Conservation (phyloP, 352 stramenopile species). For the Aphanomyces astaci region DNA sequence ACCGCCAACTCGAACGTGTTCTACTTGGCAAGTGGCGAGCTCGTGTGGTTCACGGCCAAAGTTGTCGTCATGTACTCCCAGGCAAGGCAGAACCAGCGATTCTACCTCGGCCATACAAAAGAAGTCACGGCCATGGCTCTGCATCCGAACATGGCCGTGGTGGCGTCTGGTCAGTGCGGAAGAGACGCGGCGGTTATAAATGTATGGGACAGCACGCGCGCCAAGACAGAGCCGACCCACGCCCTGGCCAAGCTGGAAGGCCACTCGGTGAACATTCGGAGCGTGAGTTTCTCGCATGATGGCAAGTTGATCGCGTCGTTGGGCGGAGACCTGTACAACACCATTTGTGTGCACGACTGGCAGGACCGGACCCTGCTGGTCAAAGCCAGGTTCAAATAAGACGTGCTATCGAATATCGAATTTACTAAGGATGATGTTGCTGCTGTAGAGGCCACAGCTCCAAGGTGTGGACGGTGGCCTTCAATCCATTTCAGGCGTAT, state of each 20-base stretch:
- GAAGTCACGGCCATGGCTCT: conserved; percentile 46
- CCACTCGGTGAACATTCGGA: conserved; percentile 45
- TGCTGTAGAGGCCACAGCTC: conserved; percentile 47
- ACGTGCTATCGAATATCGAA: no score
- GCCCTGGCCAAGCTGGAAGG: conserved; percentile 41
- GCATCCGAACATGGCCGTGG: conserved; percentile 50
- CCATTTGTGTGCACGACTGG: conserved; percentile 70
- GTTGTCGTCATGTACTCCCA: conserved; percentile 55
- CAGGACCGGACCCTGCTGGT: conserved; percentile 45
- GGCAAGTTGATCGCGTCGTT: conserved; percentile 58
- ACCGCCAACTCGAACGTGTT: conserved; percentile 37
- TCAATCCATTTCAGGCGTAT: conserved; percentile 66
- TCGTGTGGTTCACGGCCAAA: conserved; percentile 54
- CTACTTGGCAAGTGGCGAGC: conserved; percentile 49
- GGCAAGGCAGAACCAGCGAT: conserved; percentile 41
- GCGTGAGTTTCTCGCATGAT: conserved; percentile 64
- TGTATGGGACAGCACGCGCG: conserved; percentile 53
- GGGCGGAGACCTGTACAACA: conserved; percentile 68
- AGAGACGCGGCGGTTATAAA: conserved; percentile 44
- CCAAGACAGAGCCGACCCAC: neutral
- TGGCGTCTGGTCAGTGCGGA: conserved; percentile 53
- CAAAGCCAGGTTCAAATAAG: conserved; percentile 30
- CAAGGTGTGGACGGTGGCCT: conserved; percentile 50
- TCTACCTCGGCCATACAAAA: conserved; percentile 52
- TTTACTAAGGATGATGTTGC: neutral